A percentile compares a stretch with the other conserved stretches of the same genome.
Conservation (phyloP, 768 basidiomycete genomes). For the Xerocomus brunneocitrinus region DNA sequence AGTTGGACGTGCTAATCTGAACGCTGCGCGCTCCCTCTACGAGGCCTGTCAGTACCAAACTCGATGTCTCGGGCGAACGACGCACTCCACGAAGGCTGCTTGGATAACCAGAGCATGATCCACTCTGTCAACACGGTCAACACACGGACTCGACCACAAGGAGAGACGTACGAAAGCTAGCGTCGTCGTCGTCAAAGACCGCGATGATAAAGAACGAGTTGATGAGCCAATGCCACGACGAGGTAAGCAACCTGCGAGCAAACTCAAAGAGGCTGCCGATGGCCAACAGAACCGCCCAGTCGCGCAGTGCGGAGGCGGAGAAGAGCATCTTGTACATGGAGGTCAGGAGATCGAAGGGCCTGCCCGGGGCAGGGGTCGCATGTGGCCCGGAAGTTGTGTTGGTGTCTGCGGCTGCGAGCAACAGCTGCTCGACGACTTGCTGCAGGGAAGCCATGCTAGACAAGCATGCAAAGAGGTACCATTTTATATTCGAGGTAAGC, state of each 20-base stretch:
- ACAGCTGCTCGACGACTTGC: conserved; percentile 28
- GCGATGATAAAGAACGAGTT: conserved; percentile 61
- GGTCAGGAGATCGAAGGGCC: conserved; percentile 26
- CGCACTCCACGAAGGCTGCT: conserved; percentile 57
- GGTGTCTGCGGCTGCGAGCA: conserved; percentile 17
- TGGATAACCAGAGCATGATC: conserved; percentile 68
- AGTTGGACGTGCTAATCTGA: conserved; percentile 42
- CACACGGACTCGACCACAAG: not conserved
- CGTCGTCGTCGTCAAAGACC: conserved; percentile 53
- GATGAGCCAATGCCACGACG: conserved; percentile 41
- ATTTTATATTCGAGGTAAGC: conserved; percentile 13
- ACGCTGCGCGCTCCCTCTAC: conserved; percentile 44
- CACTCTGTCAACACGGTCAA: conserved; percentile 43
- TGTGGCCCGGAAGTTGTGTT: conserved; percentile 11
- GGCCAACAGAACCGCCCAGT: conserved; percentile 61
- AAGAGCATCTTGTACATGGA: conserved; percentile 43
- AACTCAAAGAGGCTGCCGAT: conserved; percentile 61
- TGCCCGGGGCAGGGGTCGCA: conserved; percentile 8
- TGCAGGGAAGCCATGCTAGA: conserved; percentile 23
- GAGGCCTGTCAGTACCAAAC: not conserved
- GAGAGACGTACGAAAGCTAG: conserved; percentile 45
- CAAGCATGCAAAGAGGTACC: not conserved
- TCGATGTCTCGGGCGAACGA: not conserved
- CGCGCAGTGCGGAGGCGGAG: conserved; percentile 51
- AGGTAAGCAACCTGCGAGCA: conserved; percentile 43